Evolutionary conservation across 2,329 filamentous ascomycete species (phyloP).

Genomic region (Phialocephala sp.): DNA sequence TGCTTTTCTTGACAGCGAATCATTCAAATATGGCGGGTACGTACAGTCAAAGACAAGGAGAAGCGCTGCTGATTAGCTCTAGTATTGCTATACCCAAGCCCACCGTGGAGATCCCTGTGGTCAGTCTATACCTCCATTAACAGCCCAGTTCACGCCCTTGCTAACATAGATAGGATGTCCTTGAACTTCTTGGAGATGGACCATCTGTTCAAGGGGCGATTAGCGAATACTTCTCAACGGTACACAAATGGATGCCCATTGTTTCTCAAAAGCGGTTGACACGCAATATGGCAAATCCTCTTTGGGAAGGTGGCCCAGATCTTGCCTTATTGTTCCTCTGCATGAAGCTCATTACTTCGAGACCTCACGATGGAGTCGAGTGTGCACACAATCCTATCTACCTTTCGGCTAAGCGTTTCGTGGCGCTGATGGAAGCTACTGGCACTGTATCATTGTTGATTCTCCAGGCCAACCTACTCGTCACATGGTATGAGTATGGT

Average conservation of each 20-base stretch:
- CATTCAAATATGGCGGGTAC: constrained; percentile 46
- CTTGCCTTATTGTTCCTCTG: constrained; percentile 53
- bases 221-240: constrained; percentile 50
- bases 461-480: constrained; percentile 52
- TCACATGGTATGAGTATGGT: constrained; percentile 54
- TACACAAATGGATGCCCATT: constrained; percentile 56
- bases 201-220: constrained; percentile 47
- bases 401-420: constrained; percentile 50
- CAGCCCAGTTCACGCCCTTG: neutral
- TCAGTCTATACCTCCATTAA: constrained; percentile 34
- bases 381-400: constrained; percentile 49
- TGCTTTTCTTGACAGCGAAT: constrained; percentile 51
- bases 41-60: constrained; percentile 6
- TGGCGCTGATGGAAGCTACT: constrained; percentile 48
- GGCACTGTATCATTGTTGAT: constrained; percentile 50
- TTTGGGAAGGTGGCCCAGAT: constrained; percentile 52
- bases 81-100: constrained; percentile 48
- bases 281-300: constrained; percentile 47
- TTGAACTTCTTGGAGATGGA: constrained; percentile 48
- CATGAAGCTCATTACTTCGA: constrained; percentile 53
- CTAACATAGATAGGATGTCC: constrained; percentile 44
- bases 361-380: constrained; percentile 45
- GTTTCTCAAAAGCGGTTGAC: constrained; percentile 52
- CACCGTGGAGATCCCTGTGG: constrained; percentile 46
- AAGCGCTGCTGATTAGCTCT: constrained; percentile 26